Percentiles rank a stretch among this genome's conserved stretches.
Conservation (phyloP, 768 basidiomycete species). For the Fomitopsis serialis region DNA sequence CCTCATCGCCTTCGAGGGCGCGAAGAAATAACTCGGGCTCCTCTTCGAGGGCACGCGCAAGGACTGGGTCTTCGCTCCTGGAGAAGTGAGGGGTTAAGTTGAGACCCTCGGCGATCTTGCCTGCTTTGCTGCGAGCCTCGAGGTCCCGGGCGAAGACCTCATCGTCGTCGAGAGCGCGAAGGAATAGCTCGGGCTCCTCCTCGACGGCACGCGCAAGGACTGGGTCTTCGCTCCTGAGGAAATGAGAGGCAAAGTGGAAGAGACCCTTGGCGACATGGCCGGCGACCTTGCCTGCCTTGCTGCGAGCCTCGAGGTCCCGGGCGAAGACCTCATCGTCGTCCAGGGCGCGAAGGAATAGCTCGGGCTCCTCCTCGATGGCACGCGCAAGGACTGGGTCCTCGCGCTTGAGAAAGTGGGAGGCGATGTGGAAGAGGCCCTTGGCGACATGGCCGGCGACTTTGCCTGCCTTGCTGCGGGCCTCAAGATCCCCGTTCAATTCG, state of each 20-base stretch:
- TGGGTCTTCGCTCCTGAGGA: no score
- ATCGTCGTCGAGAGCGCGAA: neutral
- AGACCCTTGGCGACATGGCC: neutral
- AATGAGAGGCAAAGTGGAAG: neutral
- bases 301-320: neutral
- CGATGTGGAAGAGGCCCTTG: neutral
- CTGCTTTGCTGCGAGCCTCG: neutral
- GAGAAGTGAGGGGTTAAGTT: neutral
- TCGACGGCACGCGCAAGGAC: neutral
- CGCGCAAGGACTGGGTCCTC: slow-evolving; percentile 3
- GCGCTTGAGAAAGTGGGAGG: slow-evolving; percentile 1
- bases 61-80: no score
- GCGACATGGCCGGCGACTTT: neutral
- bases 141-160: neutral
- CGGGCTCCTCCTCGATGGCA: neutral
- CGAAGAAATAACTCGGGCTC: neutral
- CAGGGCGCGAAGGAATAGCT: neutral
- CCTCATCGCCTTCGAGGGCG: neutral
- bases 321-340: neutral
- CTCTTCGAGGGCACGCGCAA: neutral
- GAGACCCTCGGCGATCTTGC: neutral
- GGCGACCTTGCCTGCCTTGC: neutral
- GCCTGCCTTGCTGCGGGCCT: neutral
- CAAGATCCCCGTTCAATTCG: neutral
- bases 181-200: neutral